These are phyloP conservation scores for Curvularia lunata DNA, from an alignment of 2,329 filamentous ascomycete species.

Conservation along the genomic window DNA sequence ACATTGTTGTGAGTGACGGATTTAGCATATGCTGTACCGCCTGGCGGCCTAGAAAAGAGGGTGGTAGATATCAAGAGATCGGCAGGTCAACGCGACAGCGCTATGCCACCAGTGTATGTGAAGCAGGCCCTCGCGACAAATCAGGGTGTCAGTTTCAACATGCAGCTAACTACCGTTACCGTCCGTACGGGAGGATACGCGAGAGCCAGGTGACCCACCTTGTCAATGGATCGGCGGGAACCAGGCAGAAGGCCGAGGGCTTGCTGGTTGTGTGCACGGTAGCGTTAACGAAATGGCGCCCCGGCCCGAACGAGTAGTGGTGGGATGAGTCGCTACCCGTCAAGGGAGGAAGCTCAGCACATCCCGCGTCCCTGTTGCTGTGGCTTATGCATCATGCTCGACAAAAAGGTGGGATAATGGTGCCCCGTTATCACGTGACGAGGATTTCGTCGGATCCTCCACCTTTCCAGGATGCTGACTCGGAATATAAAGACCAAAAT, in stretches of 20 bases:
- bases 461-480: constrained; percentile 13
- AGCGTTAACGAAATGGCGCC: constrained; percentile 29
- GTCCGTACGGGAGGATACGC: constrained; percentile 34
- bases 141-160: constrained; percentile 23
- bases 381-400: constrained; percentile 27
- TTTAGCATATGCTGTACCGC: constrained; percentile 9
- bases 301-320: constrained; percentile 28
- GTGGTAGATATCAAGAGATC: constrained; percentile 22
- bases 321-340: constrained; percentile 20
- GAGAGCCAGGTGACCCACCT: constrained; percentile 35
- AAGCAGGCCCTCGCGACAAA: constrained; percentile 28
- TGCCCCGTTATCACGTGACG: constrained; percentile 33
- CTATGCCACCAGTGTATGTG: constrained; percentile 24
- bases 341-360: constrained; percentile 22
- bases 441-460: constrained; percentile 12
- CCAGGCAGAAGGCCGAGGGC: constrained; percentile 23
- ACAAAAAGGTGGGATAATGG: constrained; percentile 29
- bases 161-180: constrained; percentile 30
- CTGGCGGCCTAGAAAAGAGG: constrained; percentile 14
- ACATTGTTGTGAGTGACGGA: constrained; percentile 22
- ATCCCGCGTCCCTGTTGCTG: constrained; percentile 24
- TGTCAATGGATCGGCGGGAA: constrained; percentile 32
- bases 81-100: constrained; percentile 17
- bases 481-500: constrained; percentile 30
- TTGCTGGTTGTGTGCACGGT: constrained; percentile 26